A percentile compares a stretch with the other conserved stretches of the same genome.
phyloP scores from a whole-genome alignment of 441 rosid species.

The Pelargonium fulgidum region DNA sequence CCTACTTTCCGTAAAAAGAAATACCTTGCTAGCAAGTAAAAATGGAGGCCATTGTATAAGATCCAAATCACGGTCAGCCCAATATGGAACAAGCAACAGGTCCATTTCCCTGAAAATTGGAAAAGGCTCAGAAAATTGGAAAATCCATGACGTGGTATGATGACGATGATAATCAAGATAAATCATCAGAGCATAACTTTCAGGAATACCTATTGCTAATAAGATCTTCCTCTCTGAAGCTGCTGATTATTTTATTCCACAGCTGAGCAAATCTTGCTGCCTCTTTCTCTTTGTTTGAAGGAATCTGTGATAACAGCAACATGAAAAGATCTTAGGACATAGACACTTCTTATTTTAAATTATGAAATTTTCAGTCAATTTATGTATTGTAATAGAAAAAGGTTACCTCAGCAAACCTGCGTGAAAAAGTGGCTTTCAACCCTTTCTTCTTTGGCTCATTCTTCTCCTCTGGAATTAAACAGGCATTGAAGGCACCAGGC shows the following conservation, averaged over 20 bases:
- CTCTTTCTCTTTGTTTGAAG: conserved; percentile 61
- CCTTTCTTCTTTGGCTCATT: conserved; percentile 68
- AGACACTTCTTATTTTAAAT: too few species aligned
- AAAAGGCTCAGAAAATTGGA: conserved; percentile 9
- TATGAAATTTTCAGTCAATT: conserved; percentile 5
- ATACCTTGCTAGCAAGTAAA: conserved; percentile 97
- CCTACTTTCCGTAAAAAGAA: neutral
- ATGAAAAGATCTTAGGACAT: conserved; percentile 12
- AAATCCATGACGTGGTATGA: neutral
- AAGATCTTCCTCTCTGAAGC: conserved; percentile 96
- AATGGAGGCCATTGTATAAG: conserved; percentile 99
- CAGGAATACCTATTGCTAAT: conserved; percentile 58
- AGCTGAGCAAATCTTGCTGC: conserved; percentile 97
- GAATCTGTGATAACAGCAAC: conserved; percentile 38
- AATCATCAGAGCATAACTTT: conserved; percentile 7
- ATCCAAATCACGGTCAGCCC: conserved; percentile 93
- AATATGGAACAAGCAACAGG: conserved; percentile 96
- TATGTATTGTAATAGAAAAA: neutral
- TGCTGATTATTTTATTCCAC: conserved; percentile 94
- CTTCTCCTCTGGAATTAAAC: conserved; percentile 74
- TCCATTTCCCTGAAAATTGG: conserved; percentile 74
- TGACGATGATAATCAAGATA: conserved; percentile 7
- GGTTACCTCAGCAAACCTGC: conserved; percentile 52
- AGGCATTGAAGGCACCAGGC: conserved; percentile 83
- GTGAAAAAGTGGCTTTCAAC: conserved; percentile 57